phyloP scores from a whole-genome alignment of 208 protist species.

The Crithidia sp. region DNA sequence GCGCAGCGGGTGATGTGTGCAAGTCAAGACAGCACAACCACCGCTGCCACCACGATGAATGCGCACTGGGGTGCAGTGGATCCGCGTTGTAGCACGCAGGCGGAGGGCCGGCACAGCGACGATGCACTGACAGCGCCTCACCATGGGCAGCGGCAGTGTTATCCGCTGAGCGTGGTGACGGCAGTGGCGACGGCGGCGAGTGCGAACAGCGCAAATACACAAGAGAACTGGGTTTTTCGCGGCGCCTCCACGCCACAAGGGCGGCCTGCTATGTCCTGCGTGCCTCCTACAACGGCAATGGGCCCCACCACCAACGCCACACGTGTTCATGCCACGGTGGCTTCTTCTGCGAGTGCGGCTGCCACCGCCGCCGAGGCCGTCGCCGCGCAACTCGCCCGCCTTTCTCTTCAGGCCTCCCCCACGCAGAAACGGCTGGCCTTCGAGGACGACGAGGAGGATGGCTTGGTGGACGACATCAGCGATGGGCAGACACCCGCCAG shows the following conservation, averaged over 20 bases:
- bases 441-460: conserved; percentile 49
- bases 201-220: no score
- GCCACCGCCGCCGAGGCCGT: conserved; percentile 14
- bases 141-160: not conserved
- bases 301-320: no score
- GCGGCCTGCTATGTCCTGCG: not conserved
- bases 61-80: no score
- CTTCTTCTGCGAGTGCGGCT: not conserved
- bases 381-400: conserved; percentile 27
- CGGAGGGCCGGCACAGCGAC: no score
- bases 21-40: not conserved
- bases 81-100: no score
- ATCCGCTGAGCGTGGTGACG: no score
- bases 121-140: no score
- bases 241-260: conserved; percentile 8
- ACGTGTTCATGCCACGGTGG: not conserved
- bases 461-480: not conserved
- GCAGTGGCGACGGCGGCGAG: no score
- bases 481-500: not conserved
- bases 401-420: conserved; percentile 55
- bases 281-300: no score
- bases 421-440: conserved; percentile 76
- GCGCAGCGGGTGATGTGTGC: not conserved
- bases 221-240: not conserved
- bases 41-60: no score